These are phyloP conservation scores for Cutaneotrichosporon daszewskae DNA, from an alignment of 1,284 basidiomycete species.

Conservation along the genomic window DNA sequence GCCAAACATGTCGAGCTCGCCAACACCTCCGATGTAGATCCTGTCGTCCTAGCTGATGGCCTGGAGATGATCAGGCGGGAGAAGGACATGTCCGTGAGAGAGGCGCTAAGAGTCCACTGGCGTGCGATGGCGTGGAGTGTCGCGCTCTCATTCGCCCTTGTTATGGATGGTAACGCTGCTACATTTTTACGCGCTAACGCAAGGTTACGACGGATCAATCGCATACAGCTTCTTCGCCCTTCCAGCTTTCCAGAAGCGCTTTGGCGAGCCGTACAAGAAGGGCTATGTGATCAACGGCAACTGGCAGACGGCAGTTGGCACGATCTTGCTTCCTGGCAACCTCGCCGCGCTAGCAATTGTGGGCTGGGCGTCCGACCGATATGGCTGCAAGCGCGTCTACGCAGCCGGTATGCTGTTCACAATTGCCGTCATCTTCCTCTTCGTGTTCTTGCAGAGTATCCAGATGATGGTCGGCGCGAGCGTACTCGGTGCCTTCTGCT, in stretches of 20 bases:
- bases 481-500: constrained; percentile 8
- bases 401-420: constrained; percentile 42
- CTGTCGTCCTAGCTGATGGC: constrained; percentile 4
- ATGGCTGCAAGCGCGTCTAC: constrained; percentile 34
- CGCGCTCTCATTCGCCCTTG: constrained; percentile 17
- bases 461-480: constrained; percentile 33
- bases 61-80: constrained; percentile 6
- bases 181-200: neutral
- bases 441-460: constrained; percentile 44
- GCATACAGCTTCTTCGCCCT: constrained; percentile 9
- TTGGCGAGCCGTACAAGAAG: constrained; percentile 3
- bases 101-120: constrained; percentile 18
- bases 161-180: constrained; percentile 22
- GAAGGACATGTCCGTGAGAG: constrained; percentile 8
- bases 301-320: constrained; percentile 47
- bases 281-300: constrained; percentile 40
- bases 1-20: neutral
- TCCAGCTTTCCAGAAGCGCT: constrained; percentile 2
- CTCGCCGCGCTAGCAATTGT: constrained; percentile 1
- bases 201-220: neutral
- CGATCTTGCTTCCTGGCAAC: constrained; percentile 41
- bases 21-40: constrained; percentile 1
- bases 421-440: constrained; percentile 25
- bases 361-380: constrained; percentile 43
- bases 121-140: constrained; percentile 17